Conservation (phyloP, 148 eudicot genomes). For the Pouteria glomerata region DNA sequence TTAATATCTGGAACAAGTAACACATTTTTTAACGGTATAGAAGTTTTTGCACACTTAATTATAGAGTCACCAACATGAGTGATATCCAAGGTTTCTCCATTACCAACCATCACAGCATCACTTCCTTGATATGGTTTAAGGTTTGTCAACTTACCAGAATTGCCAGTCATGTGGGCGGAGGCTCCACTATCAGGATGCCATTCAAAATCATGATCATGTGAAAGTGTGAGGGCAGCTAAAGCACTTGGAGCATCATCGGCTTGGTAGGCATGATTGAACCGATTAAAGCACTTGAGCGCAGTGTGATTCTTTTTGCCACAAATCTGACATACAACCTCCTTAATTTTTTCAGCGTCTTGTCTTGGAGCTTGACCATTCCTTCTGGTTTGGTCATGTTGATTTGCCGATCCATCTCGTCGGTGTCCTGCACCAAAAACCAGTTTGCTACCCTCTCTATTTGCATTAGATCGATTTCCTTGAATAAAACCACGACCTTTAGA, state of each 20-base stretch:
- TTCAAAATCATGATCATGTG: neutral
- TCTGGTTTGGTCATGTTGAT: too few relatives aligned
- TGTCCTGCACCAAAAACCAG: neutral
- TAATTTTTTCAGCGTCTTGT: too few relatives aligned
- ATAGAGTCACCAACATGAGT: neutral
- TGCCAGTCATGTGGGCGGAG: neutral
- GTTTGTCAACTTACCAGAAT: neutral
- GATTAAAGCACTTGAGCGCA: neutral
- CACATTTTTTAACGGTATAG: neutral
- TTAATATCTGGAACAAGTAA: neutral
- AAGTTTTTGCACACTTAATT: neutral
- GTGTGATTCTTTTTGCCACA: neutral
- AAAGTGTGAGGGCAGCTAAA: neutral
- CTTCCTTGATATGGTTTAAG: neutral
- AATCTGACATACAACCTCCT: neutral
- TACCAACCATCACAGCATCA: neutral
- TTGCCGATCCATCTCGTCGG: neutral
- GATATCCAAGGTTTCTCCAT: conserved; percentile 2
- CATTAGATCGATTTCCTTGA: neutral
- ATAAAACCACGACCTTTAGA: neutral
- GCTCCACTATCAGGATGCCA: neutral
- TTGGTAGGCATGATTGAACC: neutral
- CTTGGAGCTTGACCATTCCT: too few relatives aligned
- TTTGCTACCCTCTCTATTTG: neutral
- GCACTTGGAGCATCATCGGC: neutral